Evolutionary conservation across 805 yeast genomes (phyloP), one percentile per base, ranked within the genome.

Genomic region (Hanseniaspora vineae): DNA sequence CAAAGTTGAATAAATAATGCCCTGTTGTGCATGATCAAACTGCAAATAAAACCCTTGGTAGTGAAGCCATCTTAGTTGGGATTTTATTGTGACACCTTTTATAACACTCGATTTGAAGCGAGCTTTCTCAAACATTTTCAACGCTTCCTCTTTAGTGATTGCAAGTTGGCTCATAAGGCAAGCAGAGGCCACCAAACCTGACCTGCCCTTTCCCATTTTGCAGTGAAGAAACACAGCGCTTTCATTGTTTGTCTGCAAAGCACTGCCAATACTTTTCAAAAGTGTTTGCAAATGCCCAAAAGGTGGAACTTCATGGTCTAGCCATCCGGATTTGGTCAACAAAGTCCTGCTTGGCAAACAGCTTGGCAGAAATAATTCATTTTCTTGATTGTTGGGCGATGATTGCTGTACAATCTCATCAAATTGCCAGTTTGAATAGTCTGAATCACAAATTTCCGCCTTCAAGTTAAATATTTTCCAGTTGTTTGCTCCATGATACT

Each of bases 121-220:
- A 46, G 71, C 67, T 8, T 55, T 49, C 2, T 82, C 76, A 58
- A 82, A 88, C 8, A 69, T 49, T 0, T 60, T 61, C 40, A 75
- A 67, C 1, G 88, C 84, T 17, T 67, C 70, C 1, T 65, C 61
- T 13, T 72, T 66, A 0, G 69, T 51, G 47, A 68, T 47, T 2
- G 64, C 64, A 33, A 61, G 59, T 45, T 63, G 59, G 46, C 68
- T 70, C 76, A 88, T 80, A 51, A 89, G 61, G 57, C 78, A 83
- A 0, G 88, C 85, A 50, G 84, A 77, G 6, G 76, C 75, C 1
- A 86, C 64, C 1, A 88, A 72, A 0, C 97, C 97, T 0, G 95
- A 81, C 29, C 97, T 68, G 0, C 97, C 97, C 62, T 87, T 88
- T 0, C 97, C 97, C 53, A 85, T 84, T 57, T 83, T 80, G 60